Conservation (phyloP, 2,329 filamentous ascomycete species). For the Escovopsis sp. region DNA sequence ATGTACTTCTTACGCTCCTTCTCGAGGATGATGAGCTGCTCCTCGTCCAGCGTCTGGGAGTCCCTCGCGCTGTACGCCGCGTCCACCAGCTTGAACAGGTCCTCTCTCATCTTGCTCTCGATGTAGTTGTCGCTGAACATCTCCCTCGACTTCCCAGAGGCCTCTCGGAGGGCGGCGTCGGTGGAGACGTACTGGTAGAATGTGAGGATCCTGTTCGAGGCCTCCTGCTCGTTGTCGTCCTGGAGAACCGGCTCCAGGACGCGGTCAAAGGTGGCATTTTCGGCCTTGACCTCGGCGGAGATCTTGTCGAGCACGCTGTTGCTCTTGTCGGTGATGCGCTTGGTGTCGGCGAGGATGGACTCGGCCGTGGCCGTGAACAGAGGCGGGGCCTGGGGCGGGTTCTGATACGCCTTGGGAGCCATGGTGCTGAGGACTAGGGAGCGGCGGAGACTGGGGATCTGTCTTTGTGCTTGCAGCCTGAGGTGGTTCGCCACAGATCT, state of each 20-base stretch:
- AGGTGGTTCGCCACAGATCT: slow-evolving; percentile 42
- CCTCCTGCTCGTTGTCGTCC: slow-evolving; percentile 51
- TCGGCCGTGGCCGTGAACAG: slow-evolving; percentile 62
- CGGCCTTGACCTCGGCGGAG: slow-evolving; percentile 42
- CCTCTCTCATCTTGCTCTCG: slow-evolving; percentile 68
- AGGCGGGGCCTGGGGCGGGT: slow-evolving; percentile 63
- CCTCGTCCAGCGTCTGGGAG: slow-evolving; percentile 44
- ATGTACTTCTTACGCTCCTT: slow-evolving; percentile 68
- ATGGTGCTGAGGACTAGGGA: slow-evolving; percentile 40
- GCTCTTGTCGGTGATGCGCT: slow-evolving; percentile 47
- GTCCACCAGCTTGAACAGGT: slow-evolving; percentile 56
- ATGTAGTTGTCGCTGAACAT: slow-evolving; percentile 64
- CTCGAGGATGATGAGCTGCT: slow-evolving; percentile 58
- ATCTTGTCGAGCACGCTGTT: slow-evolving; percentile 52
- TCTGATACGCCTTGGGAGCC: slow-evolving; percentile 52
- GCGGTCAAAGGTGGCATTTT: slow-evolving; percentile 38
- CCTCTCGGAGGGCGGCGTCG: slow-evolving; percentile 53
- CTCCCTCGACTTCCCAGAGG: slow-evolving; percentile 62
- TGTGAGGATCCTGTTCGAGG: slow-evolving; percentile 51
- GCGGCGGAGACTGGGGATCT: slow-evolving; percentile 16
- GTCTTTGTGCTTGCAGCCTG: slow-evolving; percentile 22
- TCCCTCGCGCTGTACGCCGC: slow-evolving; percentile 38
- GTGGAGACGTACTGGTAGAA: slow-evolving; percentile 72
- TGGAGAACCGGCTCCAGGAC: slow-evolving; percentile 52
- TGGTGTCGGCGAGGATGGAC: slow-evolving; percentile 51